Evolutionary conservation across 352 stramenopile genomes (phyloP), one percentile per base, ranked within the genome.

Genomic region (Globisporangium uncinulatum): DNA sequence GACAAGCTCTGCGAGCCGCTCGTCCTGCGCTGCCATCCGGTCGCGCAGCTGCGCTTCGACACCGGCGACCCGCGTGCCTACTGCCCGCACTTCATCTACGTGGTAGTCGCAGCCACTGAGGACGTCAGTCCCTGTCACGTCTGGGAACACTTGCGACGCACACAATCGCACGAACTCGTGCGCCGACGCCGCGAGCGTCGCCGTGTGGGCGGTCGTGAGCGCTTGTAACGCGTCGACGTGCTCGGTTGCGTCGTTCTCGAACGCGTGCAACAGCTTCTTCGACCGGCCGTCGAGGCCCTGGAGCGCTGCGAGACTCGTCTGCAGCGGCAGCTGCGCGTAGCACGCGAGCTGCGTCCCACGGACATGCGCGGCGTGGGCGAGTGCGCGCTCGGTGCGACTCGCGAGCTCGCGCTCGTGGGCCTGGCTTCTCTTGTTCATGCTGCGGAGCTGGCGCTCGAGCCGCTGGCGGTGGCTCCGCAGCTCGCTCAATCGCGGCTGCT

Each of bases 51-150:
- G 66, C 0, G 64, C 55, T 56, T 87, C 75, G 6, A 86, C 55
- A 21, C 65, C 54, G 2, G 61, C 56, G 29, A 91, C 56, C 37
- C 66, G 65, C n/a, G 64, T 51, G 46, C 76, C 62, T 6, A 89
- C 67, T 0, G 63, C 61, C 14, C 69, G 58, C 13, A 96, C 64
- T 53, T 97, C 89, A 10, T 81, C 61, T 0, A 74, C 73, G 58
- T 95, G 83, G 61, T 96, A 97, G 55, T 97, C 84, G 49, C 86
- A 90, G 10, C 85, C 84, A 29, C 60, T 81, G 60, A 86, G 84
- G 32, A 87, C 68, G 20, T 89, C 70, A 50, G 56, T 74, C 42
- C 73, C 83, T 4, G 67, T 74, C 42, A 91, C 57, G 52, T 91
- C 78, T 1, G 76, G 73, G 21, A 89, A 89, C 4, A 87, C 56